Base-by-base conservation (phyloP, 2,329 filamentous ascomycete genomes). In the Hansfordia pulvinata region DNA sequence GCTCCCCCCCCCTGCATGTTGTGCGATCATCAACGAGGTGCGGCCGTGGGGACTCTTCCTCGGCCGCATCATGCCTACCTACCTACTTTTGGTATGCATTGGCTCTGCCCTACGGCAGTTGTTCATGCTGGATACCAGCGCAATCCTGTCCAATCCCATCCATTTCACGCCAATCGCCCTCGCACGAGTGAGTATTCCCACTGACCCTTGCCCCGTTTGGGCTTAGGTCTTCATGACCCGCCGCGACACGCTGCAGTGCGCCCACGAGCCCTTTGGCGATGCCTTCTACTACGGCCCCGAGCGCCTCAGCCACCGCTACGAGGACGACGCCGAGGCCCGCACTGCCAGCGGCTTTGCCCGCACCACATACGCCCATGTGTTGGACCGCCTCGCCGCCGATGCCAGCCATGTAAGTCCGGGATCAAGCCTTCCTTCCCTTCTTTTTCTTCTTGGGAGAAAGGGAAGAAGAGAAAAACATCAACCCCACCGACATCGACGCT, bases 241-340 rank as follows among this genome's bases (percentile, higher is more conserved):
- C 40, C 70, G 71, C 41, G 77, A 93, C 46, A 75, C 66, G 28
- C 68, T 96, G 32, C 65, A 77, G 43, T 93, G 83, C 49, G 65
- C 90, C 41, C 90, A 96, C 53, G 90, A 98, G 59, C 90, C 90
- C 5, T 96, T 96, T 54, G 88, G 88, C 28, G 90, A 96, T 56
- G 81, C 86, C 34, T 96, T 88, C 50, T 96, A 96, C 60, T 96
- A 79, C 47, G 88, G 90, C 27, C 86, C 88, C 6, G 90, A 98
- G 58, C 70, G 83, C 40, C 65, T 96, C 40, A 76, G 80, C 44
- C 60, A 69, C 27, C 73, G 90, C 42, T 98, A 83, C 48, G 76
- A 76, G 44, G 50, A 78, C 23, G 81, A 93, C 37, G 53, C 53
- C 27, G 53, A 54, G 20, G 52, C 54, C 18, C 61, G 74, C 31